Evolutionary conservation across 352 stramenopile species (phyloP).

Genomic region (Phytophthora megakarya): DNA sequence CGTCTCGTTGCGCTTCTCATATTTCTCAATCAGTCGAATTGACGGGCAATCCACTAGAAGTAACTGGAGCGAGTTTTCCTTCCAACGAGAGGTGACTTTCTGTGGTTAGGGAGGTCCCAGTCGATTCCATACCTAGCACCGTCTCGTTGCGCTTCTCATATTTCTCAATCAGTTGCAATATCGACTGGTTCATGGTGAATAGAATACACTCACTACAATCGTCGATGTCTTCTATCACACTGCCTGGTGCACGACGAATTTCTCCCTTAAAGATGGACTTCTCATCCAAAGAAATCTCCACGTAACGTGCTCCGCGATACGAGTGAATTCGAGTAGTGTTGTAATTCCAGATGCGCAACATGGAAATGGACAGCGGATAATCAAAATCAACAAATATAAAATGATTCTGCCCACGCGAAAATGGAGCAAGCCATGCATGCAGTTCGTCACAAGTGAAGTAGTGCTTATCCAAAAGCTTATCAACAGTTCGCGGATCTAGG

Average conservation of each 20-base stretch:
- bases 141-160: constrained; percentile 59
- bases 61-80: no score
- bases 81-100: no score
- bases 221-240: constrained; percentile 59
- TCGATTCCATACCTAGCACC: neutral
- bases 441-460: constrained; percentile 89
- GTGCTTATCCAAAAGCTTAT: constrained; percentile 91
- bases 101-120: neutral
- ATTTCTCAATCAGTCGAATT: constrained; percentile 85
- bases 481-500: constrained; percentile 77
- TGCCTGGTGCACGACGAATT: constrained; percentile 71
- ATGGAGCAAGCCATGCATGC: constrained; percentile 89
- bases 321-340: constrained; percentile 83
- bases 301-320: constrained; percentile 66
- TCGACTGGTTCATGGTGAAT: constrained; percentile 79
- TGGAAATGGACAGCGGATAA: constrained; percentile 72
- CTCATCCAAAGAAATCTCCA: constrained; percentile 66
- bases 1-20: constrained; percentile 53
- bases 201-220: constrained; percentile 82
- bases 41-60: no score
- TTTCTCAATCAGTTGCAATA: constrained; percentile 83
- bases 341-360: constrained; percentile 91
- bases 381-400: constrained; percentile 84
- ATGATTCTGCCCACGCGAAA: constrained; percentile 74
- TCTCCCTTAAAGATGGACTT: constrained; percentile 83